Evolutionary conservation across 2,329 filamentous ascomycete genomes (phyloP), one percentile per base, ranked within the genome.

Genomic region (Fusarium tricinctum): DNA sequence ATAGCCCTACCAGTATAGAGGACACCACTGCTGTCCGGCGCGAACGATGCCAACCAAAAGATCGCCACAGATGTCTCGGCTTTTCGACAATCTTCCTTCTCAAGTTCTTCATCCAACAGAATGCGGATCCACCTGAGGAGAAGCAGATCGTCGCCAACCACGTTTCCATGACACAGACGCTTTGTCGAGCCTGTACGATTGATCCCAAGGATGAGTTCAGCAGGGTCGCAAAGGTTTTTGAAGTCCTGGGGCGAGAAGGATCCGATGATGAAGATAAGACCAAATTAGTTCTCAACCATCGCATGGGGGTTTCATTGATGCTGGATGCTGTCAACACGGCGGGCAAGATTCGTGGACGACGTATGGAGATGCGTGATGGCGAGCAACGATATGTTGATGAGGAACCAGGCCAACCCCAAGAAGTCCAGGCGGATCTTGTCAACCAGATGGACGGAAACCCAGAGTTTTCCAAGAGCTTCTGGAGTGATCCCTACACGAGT

Each of bases 31-130:
- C 45, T 0, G 26, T 60, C 4, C 58, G 47, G 4, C 51, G 45
- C 14, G 60, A 68, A 19, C 47, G 54, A 1, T 68, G 50, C 3
- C 38, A 70, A 12, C 64, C 68, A 1, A 70, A 71, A 38, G 67
- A 54, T 5, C 66, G 69, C 4, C 67, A 71, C 13, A 46, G 68
- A 9, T 64, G 64, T 10, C 19, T 70, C 0, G 67, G 49, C 0
- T 70, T 71, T 8, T 58, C 68, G 0, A 68, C 67, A 1, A 55
- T 70, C 19, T 71, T 71, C 8, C 68, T 71, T 20, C 45, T 71
- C 8, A 71, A 60, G 1, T 71, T 71, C 44, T 63, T 70, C 13
- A 46, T 68, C 9, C 60, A 52, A 1, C 60, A 61, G 3, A 43
- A 30, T 2, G 22, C 40, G 0, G 64, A 64, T 4, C 40, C 15